Evolutionary conservation across 768 basidiomycete species (phyloP), one percentile per base, ranked within the genome.

Genomic region (Suillus sp.): DNA sequence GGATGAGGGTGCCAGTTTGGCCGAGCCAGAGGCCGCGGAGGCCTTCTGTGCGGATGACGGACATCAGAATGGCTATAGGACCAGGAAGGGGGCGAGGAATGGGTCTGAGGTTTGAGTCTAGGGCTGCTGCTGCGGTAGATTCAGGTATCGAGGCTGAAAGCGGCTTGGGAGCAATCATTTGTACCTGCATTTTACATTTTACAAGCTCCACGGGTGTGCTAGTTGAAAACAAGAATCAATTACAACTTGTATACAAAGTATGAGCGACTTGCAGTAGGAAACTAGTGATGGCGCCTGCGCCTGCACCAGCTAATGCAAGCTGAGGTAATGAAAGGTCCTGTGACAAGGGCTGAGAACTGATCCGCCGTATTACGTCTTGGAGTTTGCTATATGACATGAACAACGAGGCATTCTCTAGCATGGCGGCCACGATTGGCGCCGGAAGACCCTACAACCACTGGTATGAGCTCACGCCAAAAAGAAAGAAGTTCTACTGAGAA

Each of bases 131-230:
- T 1, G 67, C 64, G 20, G 72, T 55, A 45, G 59, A 32, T 22
- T 70, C 27, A 8, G 66, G 62, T 1, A 68, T n/a, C 13, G 72
- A 62, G 9, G 66, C 45, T 34, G 63, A 62, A 9, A 77, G 62
- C 2, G 30, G 42, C 27, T 51, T 63, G 1, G 75, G 64, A 22
- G 82, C 77, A 25, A 96, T 86, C 85, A 93, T 90, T 72, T 96
- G 95, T 2, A 97, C 96, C 75, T 97, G 96, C 95, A 98, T 96
- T 75, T 94, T 93, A 79, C 95, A 97, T 77, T 99, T 97, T 63
- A 98, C 86, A 56, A 97, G 88, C 70, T 97, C 96, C 62, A 98
- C 89, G 1, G 96, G 96, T 0, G 95, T 97, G 34, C 93, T 94
- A 60, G 69, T 30, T 18, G 54, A 45, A 25, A 5, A 30, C n/a